phyloP scores from a whole-genome alignment of 306 rosid species.

The Casuarina cunninghamiana region DNA sequence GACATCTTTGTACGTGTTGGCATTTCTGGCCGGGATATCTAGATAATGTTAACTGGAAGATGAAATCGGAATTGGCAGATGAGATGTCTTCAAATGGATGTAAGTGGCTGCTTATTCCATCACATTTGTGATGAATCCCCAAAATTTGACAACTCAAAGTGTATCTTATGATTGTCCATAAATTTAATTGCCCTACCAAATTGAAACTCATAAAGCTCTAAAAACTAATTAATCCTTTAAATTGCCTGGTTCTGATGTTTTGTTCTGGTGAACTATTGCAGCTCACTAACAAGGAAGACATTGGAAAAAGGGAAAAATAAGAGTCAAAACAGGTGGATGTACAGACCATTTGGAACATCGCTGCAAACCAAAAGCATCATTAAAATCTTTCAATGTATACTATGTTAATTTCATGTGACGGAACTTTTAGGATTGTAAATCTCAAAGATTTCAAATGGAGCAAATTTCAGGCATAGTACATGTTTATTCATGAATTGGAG shows the following conservation, averaged over 20 bases:
- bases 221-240: background rate
- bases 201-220: background rate
- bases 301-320: background rate
- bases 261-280: background rate
- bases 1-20: conserved; percentile 10
- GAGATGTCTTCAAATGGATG: conserved; percentile 24
- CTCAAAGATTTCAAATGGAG: background rate
- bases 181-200: background rate
- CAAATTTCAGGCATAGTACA: background rate
- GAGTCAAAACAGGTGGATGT: background rate
- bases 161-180: background rate
- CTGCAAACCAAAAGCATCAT: background rate
- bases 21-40: conserved; percentile 61
- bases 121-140: background rate
- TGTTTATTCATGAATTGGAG: too few relatives aligned
- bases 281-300: background rate
- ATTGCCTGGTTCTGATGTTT: background rate
- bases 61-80: conserved; percentile 25
- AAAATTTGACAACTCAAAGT: background rate
- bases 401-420: background rate
- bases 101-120: conserved; percentile 8
- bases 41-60: conserved; percentile 66
- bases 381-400: background rate
- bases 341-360: background rate
- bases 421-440: background rate